phyloP scores from a whole-genome alignment of 2,329 filamentous ascomycete genomes.

The Diaporthe sp. region DNA sequence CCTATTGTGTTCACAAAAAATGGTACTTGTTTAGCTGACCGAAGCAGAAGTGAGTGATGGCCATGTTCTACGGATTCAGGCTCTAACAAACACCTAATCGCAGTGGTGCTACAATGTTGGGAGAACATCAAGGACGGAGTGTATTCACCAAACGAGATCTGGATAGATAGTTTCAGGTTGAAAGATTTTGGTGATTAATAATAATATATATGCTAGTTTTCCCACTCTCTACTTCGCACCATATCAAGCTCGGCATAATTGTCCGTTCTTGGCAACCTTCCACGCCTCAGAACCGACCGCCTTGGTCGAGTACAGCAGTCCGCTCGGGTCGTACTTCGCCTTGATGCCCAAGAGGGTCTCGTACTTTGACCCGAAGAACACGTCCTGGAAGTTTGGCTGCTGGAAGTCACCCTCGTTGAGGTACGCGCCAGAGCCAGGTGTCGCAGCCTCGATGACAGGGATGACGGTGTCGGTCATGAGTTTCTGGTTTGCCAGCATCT shows the following conservation, averaged over 20 bases:
- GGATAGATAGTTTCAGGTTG: background rate
- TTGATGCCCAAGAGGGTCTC: slow-evolving; percentile 52
- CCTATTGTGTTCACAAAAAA: too few relatives aligned
- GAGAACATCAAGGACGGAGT: background rate
- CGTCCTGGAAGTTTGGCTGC: slow-evolving; percentile 48
- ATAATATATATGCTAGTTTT: background rate
- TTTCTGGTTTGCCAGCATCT: slow-evolving; percentile 47
- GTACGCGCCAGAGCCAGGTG: slow-evolving; percentile 49
- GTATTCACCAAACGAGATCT: background rate
- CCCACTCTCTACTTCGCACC: background rate
- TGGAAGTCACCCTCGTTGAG: slow-evolving; percentile 56
- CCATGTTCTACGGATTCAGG: background rate
- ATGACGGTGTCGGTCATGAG: slow-evolving; percentile 48
- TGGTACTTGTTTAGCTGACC: background rate
- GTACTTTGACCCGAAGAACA: slow-evolving; percentile 53
- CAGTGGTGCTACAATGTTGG: background rate
- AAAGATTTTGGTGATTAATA: background rate
- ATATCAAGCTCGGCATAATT: slow-evolving; percentile 44
- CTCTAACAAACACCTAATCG: background rate
- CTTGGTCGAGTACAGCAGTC: slow-evolving; percentile 54
- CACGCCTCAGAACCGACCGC: slow-evolving; percentile 57
- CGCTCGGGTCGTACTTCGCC: slow-evolving; percentile 53
- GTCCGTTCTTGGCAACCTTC: slow-evolving; percentile 49
- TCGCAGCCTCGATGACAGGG: slow-evolving; percentile 47
- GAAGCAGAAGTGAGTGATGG: background rate